Base-by-base conservation (phyloP, 2,329 filamentous ascomycete species). In the Acephala macrosclerotiorum region DNA sequence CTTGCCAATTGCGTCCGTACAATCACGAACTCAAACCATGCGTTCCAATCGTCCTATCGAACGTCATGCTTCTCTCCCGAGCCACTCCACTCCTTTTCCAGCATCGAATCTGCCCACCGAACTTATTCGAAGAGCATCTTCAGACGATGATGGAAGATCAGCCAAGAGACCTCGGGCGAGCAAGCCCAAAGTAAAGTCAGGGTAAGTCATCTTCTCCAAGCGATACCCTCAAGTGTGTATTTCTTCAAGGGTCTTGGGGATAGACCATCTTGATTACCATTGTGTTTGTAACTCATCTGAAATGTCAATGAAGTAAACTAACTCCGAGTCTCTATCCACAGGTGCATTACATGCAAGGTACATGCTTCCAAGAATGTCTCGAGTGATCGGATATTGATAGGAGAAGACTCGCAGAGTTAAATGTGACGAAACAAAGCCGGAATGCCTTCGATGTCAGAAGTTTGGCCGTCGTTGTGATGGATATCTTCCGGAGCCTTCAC, bases 291-390 rank as follows among this genome's bases (percentile, higher is more conserved):
- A 9, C 9, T 33, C 29, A 5, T 9, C 29, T 33, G 29, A 33
- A 9, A 33, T 33, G 29, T 33, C 4, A 33, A 33, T 5, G 29
- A 33, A 33, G 29, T 33, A 33, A 5, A 33, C 29, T 33, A 9
- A 33, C 29, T 33, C 9, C 9, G 9, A 33, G 29, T 4, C 9
- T 33, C 29, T 33, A 9, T 33, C 4, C 29, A 33, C 9, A 33
- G 29, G 25, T 90, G 88, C 75, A 81, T 82, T 72, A 89, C 87
- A 75, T 91, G 88, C 86, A 90, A 90, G 87, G 89, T 82, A 74
- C 85, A 25, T 53, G 20, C 29, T 33, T 33, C 29, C 8, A 14
- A 53, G 47, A 18, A 53, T 12, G 16, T 55, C 25, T 22, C 11
- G 20, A 22, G 11, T 29, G 25, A 11, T n/a, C 20, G n/a, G 18